Conservation (phyloP, 1,284 basidiomycete species). For the Puccinia coronata region DNA sequence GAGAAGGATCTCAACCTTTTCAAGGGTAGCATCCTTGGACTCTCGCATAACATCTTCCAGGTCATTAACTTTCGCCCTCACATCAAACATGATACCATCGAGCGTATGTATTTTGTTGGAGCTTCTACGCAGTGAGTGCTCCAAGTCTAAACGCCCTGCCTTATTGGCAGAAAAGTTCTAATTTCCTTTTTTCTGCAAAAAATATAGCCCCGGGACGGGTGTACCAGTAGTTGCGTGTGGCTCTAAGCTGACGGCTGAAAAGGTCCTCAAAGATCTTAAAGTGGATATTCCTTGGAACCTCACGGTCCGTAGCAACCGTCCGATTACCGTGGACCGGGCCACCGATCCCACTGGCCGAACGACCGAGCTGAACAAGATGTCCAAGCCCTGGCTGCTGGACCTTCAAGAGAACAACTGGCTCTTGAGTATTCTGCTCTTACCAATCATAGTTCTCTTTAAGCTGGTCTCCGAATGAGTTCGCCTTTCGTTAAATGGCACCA, state of each 20-base stretch:
- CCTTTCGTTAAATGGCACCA: too few relatives aligned
- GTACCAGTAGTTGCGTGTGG: slow-evolving; percentile 54
- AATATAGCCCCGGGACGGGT: slow-evolving; percentile 58
- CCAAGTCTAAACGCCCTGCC: background rate
- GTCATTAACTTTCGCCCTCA: slow-evolving; percentile 58
- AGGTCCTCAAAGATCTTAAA: slow-evolving; percentile 54
- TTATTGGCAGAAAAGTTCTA: background rate
- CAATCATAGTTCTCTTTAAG: background rate
- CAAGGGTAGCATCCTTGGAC: slow-evolving; percentile 60
- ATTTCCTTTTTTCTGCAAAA: slow-evolving; percentile 47
- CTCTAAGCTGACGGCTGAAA: slow-evolving; percentile 53
- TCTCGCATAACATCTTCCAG: slow-evolving; percentile 59
- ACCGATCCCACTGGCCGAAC: slow-evolving; percentile 28
- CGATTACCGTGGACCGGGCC: background rate
- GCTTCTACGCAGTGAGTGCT: slow-evolving; percentile 40
- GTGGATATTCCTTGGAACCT: slow-evolving; percentile 43
- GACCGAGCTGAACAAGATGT: slow-evolving; percentile 18
- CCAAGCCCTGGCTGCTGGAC: slow-evolving; percentile 16
- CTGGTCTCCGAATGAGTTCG: background rate
- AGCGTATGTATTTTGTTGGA: slow-evolving; percentile 49
- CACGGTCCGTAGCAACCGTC: slow-evolving; percentile 30
- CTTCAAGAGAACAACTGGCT: slow-evolving; percentile 4
- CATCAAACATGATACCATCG: slow-evolving; percentile 55
- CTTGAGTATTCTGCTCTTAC: slow-evolving; percentile 7
- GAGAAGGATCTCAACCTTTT: slow-evolving; percentile 59